Evolutionary conservation across 768 basidiomycete species (phyloP), one percentile per base, ranked within the genome.

Genomic region (Lactifluus subvellereus): DNA sequence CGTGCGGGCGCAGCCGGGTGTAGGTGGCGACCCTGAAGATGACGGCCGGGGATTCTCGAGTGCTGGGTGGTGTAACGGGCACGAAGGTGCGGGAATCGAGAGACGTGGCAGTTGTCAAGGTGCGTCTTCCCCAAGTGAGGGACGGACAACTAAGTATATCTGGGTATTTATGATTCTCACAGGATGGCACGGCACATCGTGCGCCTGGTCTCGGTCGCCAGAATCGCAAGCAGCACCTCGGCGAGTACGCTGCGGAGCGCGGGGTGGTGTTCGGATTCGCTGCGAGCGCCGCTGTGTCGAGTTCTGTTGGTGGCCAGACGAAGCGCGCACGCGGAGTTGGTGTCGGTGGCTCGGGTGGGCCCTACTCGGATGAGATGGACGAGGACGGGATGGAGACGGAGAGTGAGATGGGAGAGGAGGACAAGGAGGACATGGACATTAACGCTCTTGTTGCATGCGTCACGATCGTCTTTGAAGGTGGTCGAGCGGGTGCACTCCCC

Each of bases 171-270:
- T 30, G 16, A 37, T 27, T 47, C 42, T 20, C 35, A 18, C 63
- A 87, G 87, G 77, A 77, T 61, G 79, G 78, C 40, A 79, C 81
- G 14, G 81, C 81, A 33, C 80, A 79, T 47, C 74, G 76, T n/a
- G 82, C 82, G n/a, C 74, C 84, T 9, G 66, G 62, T n/a, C 63
- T n/a, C n/a, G n/a, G n/a, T n/a, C n/a, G n/a, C n/a, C n/a, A n/a
- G n/a, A n/a, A n/a, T n/a, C n/a, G n/a, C 40, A 70, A 80, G 6
- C 88, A 90, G 70, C 79, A 88, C 2, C 74, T 91, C 18, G 72
- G 77, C 6, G 89, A 91, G 71, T 90, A n/a, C n/a, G n/a, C n/a
- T n/a, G n/a, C n/a, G n/a, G 82, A 87, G 16, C 78, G 88, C 1
- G 74, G 75, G 18, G 78, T 82, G 22, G 72, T 87, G 4, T 66